Base-by-base conservation (phyloP, 768 basidiomycete genomes). In the Fomitopsis pulvina region DNA sequence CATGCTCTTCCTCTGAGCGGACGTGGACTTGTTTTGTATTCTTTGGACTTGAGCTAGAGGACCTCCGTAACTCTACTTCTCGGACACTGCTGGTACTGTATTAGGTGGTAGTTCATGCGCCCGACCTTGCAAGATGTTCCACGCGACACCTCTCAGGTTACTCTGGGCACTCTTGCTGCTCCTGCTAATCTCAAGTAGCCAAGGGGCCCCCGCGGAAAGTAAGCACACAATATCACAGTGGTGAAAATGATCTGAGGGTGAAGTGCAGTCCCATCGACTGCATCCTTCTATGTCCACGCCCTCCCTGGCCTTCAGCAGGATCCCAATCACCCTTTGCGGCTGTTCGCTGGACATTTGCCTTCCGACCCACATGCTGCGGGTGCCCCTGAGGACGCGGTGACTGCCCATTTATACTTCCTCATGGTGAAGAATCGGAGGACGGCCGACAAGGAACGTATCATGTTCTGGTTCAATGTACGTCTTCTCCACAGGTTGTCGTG, bases 401-500 rank as follows among this genome's bases (percentile, higher is more conserved):
- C 81, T 7, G 74, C 90, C 0, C 90, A 94, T 62, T 63, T 93
- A 9, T 95, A 79, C 73, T 99, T 97, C 65, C 81, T 95, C 50
- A 76, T 98, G 69, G 72, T 92, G 34, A 91, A 93, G 66, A 91
- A 92, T 42, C 76, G 92, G 47, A 77, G 90, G 53, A 74, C 74
- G 18, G 92, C 93, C n/a, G 95, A 98, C 61, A 91, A 79, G 65
- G 85, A 93, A 64, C 72, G 95, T 29, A 67, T 97, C 8, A 78
- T 98, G 60, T 91, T 98, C 60, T 99, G 96, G 96, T 93, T 98
- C 62, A 97, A 97, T 68, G 93, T 91, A 60, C 60, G 83, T 66
- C n/a, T n/a, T 25, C 40, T 48, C 21, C 11, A 16, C 29, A 25
- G 43, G 11, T 26, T 21, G 14, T 50, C 34, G 38, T 50, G 25